A percentile compares a stretch with the other conserved stretches of the same genome.
phyloP scores from a whole-genome alignment of 2,329 filamentous ascomycete species.

The Arachnopeziza araneosa region DNA sequence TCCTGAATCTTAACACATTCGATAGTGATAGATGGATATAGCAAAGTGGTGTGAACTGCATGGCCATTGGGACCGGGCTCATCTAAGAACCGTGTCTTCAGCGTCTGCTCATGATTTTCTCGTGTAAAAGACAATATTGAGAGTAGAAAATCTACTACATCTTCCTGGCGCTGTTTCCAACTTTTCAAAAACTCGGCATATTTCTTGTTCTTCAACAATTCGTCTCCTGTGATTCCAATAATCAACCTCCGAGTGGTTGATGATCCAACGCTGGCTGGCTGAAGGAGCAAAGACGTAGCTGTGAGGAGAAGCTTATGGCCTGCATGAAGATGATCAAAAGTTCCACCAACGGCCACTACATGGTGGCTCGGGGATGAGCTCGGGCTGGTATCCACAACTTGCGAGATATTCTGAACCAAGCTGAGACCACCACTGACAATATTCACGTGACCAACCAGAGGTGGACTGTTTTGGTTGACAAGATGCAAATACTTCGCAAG shows the following conservation, averaged over 20 bases:
- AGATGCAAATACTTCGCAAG: slow-evolving; percentile 44
- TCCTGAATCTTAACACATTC: slow-evolving; percentile 84
- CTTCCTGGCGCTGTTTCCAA: slow-evolving; percentile 69
- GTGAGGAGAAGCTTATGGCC: slow-evolving; percentile 95
- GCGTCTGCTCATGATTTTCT: slow-evolving; percentile 31
- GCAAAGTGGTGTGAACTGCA: slow-evolving; percentile 52
- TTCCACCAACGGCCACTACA: slow-evolving; percentile 79
- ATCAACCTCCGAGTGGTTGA: slow-evolving; percentile 54
- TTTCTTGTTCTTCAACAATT: slow-evolving; percentile 83
- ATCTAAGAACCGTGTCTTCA: slow-evolving; percentile 25
- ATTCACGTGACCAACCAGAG: slow-evolving; percentile 46
- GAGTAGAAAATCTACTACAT: slow-evolving; percentile 67
- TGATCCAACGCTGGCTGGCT: slow-evolving; percentile 38
- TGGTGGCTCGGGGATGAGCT: slow-evolving; percentile 37
- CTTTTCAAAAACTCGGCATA: slow-evolving; percentile 74
- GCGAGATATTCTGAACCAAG: slow-evolving; percentile 31
- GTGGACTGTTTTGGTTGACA: slow-evolving; percentile 40
- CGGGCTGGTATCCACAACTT: slow-evolving; percentile 4
- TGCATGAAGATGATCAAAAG: slow-evolving; percentile 92
- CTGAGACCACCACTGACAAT: slow-evolving; percentile 48
- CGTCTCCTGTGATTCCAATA: slow-evolving; percentile 84
- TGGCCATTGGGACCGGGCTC: slow-evolving; percentile 37
- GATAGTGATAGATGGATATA: slow-evolving; percentile 55
- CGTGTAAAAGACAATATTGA: slow-evolving; percentile 47
- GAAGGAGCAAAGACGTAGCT: slow-evolving; percentile 69